Evolutionary conservation across 1,139 yeast genomes (phyloP).

Genomic region (Taphrina deformans): DNA sequence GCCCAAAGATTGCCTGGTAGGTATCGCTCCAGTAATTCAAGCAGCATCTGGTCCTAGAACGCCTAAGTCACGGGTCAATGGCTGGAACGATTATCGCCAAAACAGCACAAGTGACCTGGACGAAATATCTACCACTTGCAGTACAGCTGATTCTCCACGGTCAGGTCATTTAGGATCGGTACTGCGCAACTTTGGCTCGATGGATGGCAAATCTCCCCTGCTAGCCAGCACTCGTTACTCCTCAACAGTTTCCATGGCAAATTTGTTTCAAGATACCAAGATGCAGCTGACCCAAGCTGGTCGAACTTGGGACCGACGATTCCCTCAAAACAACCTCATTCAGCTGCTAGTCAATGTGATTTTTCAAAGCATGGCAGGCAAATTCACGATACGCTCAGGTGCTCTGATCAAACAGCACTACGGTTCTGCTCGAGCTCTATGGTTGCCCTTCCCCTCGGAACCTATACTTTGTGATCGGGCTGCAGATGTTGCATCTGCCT

Average conservation of each 20-base stretch:
- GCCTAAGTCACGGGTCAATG: not conserved
- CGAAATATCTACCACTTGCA: not conserved
- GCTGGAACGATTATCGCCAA: not conserved
- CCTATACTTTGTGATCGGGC: not conserved
- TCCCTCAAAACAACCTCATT: conserved; percentile 16
- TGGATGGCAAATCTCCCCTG: conserved; percentile 6
- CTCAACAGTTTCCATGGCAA: not conserved
- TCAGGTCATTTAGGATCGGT: not conserved
- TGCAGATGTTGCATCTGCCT: not conserved
- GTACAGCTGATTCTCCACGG: not conserved
- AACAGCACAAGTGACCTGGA: not conserved
- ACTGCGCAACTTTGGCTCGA: not conserved
- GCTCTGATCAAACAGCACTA: not conserved
- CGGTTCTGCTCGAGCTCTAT: conserved; percentile 12
- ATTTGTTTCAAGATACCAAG: not conserved
- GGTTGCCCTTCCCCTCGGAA: conserved; percentile 3
- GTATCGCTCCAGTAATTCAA: conserved; percentile 6
- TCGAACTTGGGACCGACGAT: conserved; percentile 9
- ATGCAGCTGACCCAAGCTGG: not conserved
- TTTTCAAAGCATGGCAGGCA: not conserved
- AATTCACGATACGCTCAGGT: not conserved
- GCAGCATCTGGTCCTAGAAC: not conserved
- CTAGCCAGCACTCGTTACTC: conserved; percentile 1
- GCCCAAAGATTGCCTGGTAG: conserved; percentile 18
- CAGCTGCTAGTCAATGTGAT: conserved; percentile 1